Percentiles rank a stretch among this genome's conserved stretches.
Evolutionary conservation across 1,284 basidiomycete species (phyloP).

Genomic region (Athelia sp.): DNA sequence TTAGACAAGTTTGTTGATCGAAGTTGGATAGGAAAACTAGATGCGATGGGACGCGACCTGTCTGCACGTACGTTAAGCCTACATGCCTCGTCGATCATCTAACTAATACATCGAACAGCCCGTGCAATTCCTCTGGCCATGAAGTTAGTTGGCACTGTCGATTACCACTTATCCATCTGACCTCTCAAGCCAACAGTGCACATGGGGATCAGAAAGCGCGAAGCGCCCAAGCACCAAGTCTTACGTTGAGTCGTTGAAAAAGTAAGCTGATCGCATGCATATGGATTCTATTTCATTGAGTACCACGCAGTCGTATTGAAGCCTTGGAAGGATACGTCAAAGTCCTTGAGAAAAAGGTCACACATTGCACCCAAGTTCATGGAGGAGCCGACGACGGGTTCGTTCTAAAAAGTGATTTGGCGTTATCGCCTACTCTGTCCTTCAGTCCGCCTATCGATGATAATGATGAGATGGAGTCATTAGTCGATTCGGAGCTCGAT

Average conservation of each 20-base stretch:
- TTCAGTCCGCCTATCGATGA: neutral
- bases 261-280: neutral
- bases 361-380: conserved; percentile 33
- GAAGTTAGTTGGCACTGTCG: conserved; percentile 30
- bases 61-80: conserved; percentile 24
- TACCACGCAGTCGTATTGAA: conserved; percentile 35
- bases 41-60: conserved; percentile 46
- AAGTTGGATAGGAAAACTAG: conserved; percentile 39
- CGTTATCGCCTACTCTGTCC: neutral
- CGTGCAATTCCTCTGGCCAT: conserved; percentile 37
- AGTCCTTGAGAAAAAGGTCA: conserved; percentile 41
- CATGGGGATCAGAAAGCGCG: conserved; percentile 47
- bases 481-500: conserved; percentile 16
- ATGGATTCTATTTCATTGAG: neutral
- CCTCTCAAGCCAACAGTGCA: conserved; percentile 31
- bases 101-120: conserved; percentile 4
- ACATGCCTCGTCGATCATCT: too few species aligned
- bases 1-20: conserved; percentile 1
- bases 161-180: neutral
- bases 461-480: neutral
- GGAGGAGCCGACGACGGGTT: conserved; percentile 25
- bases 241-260: conserved; percentile 43
- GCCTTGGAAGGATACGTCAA: conserved; percentile 40
- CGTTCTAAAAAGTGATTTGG: conserved; percentile 1
- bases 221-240: conserved; percentile 47